Evolutionary conservation across 2,329 filamentous ascomycete species (phyloP).

Genomic region (Cordyceps fumosorosea): DNA sequence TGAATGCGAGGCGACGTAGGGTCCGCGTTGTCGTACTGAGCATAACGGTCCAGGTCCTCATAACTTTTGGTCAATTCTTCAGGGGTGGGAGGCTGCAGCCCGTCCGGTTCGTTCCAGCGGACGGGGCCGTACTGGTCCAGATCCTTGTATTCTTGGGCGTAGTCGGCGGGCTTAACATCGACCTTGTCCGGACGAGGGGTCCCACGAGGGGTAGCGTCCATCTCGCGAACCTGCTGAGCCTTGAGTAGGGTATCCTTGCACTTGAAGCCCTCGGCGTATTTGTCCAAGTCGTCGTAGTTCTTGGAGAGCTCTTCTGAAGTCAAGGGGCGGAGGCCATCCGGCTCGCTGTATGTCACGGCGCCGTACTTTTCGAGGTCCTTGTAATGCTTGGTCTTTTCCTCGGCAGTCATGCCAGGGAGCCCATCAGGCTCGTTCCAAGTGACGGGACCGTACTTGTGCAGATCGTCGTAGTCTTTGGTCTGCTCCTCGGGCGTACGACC

Average conservation of each 20-base stretch:
- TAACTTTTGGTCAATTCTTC: slow-evolving; percentile 33
- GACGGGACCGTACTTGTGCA: slow-evolving; percentile 23
- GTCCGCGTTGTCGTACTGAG: slow-evolving; percentile 17
- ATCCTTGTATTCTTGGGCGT: slow-evolving; percentile 33
- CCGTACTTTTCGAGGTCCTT: slow-evolving; percentile 29
- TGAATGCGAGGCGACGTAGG: slow-evolving; percentile 19
- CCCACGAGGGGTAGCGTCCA: slow-evolving; percentile 27
- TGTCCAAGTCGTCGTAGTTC: slow-evolving; percentile 34
- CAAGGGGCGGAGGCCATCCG: slow-evolving; percentile 24
- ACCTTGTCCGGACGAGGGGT: slow-evolving; percentile 32
- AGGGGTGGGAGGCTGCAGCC: slow-evolving; percentile 26
- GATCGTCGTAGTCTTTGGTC: slow-evolving; percentile 27
- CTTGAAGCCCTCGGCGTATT: slow-evolving; percentile 31
- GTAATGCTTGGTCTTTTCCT: slow-evolving; percentile 32
- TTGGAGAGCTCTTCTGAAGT: slow-evolving; percentile 29
- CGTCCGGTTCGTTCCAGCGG: slow-evolving; percentile 34
- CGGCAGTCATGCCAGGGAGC: slow-evolving; percentile 18
- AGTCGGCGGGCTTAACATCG: slow-evolving; percentile 22
- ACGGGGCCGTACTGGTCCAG: slow-evolving; percentile 33
- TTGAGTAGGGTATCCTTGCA: slow-evolving; percentile 25
- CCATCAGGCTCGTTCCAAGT: slow-evolving; percentile 24
- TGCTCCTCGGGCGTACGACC: slow-evolving; percentile 21
- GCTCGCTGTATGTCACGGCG: slow-evolving; percentile 25
- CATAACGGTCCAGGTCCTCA: slow-evolving; percentile 31
- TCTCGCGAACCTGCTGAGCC: slow-evolving; percentile 23